phyloP scores from a whole-genome alignment of 2,329 filamentous ascomycete genomes.

The Nothophoma quercina region DNA sequence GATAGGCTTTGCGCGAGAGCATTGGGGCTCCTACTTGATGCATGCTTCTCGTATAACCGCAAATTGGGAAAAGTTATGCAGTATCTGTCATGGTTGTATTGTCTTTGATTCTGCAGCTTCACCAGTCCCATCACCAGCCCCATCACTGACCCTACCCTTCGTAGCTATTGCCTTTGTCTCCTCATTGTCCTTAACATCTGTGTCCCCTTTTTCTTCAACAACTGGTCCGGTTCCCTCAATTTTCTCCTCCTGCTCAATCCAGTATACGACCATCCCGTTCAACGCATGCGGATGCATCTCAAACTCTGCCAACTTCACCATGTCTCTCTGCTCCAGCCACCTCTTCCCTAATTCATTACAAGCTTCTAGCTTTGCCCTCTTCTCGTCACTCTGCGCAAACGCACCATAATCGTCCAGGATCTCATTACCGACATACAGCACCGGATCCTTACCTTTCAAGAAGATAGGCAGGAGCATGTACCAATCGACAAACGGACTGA shows the following conservation, averaged over 20 bases:
- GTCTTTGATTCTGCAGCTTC: too few species aligned
- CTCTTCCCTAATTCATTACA: conserved; percentile 39
- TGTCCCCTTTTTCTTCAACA: background rate
- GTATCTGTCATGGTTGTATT: too few species aligned
- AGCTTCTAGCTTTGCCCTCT: conserved; percentile 31
- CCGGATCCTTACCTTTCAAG: conserved; percentile 37
- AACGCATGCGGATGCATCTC: conserved; percentile 42
- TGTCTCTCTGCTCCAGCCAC: conserved; percentile 30
- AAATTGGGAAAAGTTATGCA: too few species aligned
- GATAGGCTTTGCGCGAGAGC: too few species aligned
- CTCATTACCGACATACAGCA: conserved; percentile 48
- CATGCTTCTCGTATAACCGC: too few species aligned
- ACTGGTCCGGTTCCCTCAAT: background rate
- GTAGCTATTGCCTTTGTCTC: background rate
- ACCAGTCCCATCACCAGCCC: too few species aligned
- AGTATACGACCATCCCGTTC: conserved; percentile 45
- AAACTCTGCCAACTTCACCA: conserved; percentile 34
- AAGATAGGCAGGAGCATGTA: conserved; percentile 42
- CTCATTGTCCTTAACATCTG: background rate
- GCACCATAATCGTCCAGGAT: conserved; percentile 40
- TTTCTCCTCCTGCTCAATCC: conserved; percentile 3
- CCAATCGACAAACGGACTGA: conserved; percentile 50
- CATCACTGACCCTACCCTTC: too few species aligned
- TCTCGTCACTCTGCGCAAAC: conserved; percentile 36
- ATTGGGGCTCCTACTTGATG: too few species aligned